A percentile compares a stretch with the other conserved stretches of the same genome.
phyloP scores from a whole-genome alignment of 1,284 basidiomycete species.

The Leucoagaricus sp. region DNA sequence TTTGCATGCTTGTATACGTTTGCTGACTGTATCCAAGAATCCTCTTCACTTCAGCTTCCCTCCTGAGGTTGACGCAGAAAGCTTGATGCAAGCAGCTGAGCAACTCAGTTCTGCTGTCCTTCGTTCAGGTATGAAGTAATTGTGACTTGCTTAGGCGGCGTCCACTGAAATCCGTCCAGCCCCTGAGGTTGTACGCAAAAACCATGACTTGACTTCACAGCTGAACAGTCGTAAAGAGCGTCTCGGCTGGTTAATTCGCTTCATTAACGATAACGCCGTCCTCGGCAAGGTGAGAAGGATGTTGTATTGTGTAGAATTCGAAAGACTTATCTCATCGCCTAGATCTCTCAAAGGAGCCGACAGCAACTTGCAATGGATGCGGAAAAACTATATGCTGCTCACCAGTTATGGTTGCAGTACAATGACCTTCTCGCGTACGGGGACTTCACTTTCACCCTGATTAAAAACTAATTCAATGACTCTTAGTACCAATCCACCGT shows the following conservation, averaged over 20 bases:
- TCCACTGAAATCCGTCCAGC: constrained; percentile 43
- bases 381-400: constrained; percentile 84
- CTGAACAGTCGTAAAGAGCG: constrained; percentile 76
- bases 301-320: background rate
- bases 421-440: constrained; percentile 71
- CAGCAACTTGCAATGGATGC: constrained; percentile 83
- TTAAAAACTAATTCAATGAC: constrained; percentile 4
- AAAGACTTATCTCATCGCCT: background rate
- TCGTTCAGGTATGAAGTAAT: constrained; percentile 51
- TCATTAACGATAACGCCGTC: constrained; percentile 85
- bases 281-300: constrained; percentile 60
- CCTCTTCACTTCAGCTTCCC: constrained; percentile 85
- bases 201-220: constrained; percentile 83
- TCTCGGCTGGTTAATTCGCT: constrained; percentile 81
- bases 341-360: constrained; percentile 83
- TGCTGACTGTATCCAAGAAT: constrained; percentile 49
- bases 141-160: background rate
- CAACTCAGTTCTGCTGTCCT: constrained; percentile 78
- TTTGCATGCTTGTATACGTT: background rate
- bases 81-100: constrained; percentile 79
- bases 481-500: constrained; percentile 45
- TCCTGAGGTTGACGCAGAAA: constrained; percentile 76
- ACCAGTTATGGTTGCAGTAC: constrained; percentile 84
- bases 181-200: constrained; percentile 69
- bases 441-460: background rate